These are phyloP conservation scores for Rhipidocladum racemiflorum DNA, from an alignment of 176 grass and related monocot species.

Conservation along the genomic window DNA sequence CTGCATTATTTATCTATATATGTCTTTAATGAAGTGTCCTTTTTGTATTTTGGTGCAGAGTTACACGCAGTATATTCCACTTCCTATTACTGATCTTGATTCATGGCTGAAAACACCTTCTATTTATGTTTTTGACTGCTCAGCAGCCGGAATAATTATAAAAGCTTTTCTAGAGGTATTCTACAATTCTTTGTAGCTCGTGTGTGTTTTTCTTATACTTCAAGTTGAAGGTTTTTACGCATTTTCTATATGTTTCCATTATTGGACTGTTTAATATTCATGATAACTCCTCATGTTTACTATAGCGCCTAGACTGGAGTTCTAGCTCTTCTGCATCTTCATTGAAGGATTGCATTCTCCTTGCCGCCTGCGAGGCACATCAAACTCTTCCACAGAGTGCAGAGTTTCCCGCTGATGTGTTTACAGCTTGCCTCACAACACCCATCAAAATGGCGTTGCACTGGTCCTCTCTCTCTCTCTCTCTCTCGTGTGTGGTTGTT, in stretches of 20 bases:
- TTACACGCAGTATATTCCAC: conserved; percentile 97
- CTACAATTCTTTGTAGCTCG: conserved; percentile 12
- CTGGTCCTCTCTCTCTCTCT: conserved; percentile 47
- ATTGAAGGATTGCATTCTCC: conserved; percentile 89
- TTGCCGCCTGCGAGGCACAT: conserved; percentile 90
- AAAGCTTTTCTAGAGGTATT: conserved; percentile 89
- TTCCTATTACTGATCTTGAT: conserved; percentile 88
- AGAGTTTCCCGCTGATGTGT: conserved; percentile 95
- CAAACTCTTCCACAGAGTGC: conserved; percentile 94
- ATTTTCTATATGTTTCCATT: conserved; percentile 13
- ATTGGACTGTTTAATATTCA: conserved; percentile 3
- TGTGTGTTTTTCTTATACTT: background rate
- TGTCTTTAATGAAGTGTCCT: background rate
- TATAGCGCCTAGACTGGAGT: conserved; percentile 68
- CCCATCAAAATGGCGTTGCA: conserved; percentile 98
- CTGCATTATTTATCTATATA: background rate
- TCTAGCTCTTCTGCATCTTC: conserved; percentile 61
- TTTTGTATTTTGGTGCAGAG: conserved; percentile 52
- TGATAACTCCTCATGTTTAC: conserved; percentile 21
- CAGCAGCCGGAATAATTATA: conserved; percentile 80
- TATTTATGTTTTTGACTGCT: conserved; percentile 98
- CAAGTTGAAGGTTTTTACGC: conserved; percentile 4
- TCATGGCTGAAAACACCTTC: conserved; percentile 96
- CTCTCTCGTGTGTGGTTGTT: background rate
- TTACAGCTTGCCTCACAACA: conserved; percentile 89